Conservation (phyloP, 75 land plant species). For the Ceratopteris richardii region DNA sequence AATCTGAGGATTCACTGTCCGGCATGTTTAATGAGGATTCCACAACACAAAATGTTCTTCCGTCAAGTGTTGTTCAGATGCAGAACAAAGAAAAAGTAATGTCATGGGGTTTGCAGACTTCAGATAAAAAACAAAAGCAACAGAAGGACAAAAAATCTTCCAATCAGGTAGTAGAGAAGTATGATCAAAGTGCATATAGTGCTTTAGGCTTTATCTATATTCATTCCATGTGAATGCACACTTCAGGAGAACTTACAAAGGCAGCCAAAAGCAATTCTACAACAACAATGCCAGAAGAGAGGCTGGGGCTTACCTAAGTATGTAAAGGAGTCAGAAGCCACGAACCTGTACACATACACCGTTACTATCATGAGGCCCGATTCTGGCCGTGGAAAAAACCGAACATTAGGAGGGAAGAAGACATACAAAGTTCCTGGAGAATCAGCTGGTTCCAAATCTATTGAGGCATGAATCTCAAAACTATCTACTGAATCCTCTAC, state of each 20-base stretch:
- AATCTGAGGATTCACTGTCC: slow-evolving; percentile 36
- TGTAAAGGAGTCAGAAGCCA: slow-evolving; percentile 40
- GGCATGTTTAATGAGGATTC: slow-evolving; percentile 63
- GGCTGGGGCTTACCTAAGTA: slow-evolving; percentile 94
- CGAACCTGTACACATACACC: slow-evolving; percentile 36
- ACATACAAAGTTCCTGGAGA: slow-evolving; percentile 56
- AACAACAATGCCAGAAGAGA: slow-evolving; percentile 74
- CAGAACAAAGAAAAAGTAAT: slow-evolving; percentile 46
- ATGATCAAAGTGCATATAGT: not conserved
- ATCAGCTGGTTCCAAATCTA: slow-evolving; percentile 38
- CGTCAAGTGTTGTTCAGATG: slow-evolving; percentile 35
- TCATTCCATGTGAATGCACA: too few relatives aligned
- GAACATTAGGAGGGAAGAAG: slow-evolving; percentile 63
- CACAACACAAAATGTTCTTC: slow-evolving; percentile 21
- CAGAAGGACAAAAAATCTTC: slow-evolving; percentile 36
- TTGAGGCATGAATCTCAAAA: slow-evolving; percentile 36
- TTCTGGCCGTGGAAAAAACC: slow-evolving; percentile 79
- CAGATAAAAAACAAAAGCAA: slow-evolving; percentile 32
- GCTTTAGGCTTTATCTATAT: not conserved
- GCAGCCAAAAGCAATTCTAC: slow-evolving; percentile 79
- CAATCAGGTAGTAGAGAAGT: not conserved
- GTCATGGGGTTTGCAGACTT: slow-evolving; percentile 24
- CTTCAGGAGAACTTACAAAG: slow-evolving; percentile 6
- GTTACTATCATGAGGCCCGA: slow-evolving; percentile 70
- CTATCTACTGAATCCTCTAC: not conserved